These are phyloP conservation scores for Penicillium sp. DNA, from an alignment of 2,329 filamentous ascomycete genomes.

Conservation along the genomic window DNA sequence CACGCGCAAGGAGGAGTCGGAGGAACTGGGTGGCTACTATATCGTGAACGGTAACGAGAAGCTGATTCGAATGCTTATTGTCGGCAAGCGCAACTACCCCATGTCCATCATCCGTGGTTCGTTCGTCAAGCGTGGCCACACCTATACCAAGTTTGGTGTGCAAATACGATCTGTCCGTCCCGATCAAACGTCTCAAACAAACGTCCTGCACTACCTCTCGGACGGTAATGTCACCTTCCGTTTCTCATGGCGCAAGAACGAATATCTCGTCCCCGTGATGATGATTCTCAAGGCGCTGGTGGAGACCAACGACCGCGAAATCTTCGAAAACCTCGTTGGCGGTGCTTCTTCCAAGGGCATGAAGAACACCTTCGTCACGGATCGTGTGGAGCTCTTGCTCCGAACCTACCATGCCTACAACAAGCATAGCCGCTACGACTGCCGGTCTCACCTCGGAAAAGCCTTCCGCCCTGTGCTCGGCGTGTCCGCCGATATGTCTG, in stretches of 20 bases:
- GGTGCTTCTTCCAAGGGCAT: slow-evolving; percentile 69
- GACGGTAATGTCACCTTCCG: slow-evolving; percentile 96
- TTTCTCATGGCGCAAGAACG: slow-evolving; percentile 96
- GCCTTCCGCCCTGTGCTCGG: slow-evolving; percentile 88
- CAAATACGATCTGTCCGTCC: slow-evolving; percentile 87
- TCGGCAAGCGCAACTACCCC: slow-evolving; percentile 88
- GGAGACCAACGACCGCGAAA: slow-evolving; percentile 93
- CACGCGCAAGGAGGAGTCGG: slow-evolving; percentile 84
- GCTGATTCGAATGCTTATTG: slow-evolving; percentile 84
- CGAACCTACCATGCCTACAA: slow-evolving; percentile 90
- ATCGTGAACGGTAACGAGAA: slow-evolving; percentile 98
- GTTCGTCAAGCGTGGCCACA: slow-evolving; percentile 78
- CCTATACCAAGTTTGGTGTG: slow-evolving; percentile 86
- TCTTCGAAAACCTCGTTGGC: slow-evolving; percentile 90
- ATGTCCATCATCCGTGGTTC: slow-evolving; percentile 90
- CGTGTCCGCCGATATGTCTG: slow-evolving; percentile 74
- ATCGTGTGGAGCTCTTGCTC: slow-evolving; percentile 85
- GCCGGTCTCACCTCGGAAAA: slow-evolving; percentile 77
- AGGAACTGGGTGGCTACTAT: slow-evolving; percentile 95
- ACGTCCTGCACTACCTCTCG: slow-evolving; percentile 89
- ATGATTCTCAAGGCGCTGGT: slow-evolving; percentile 95
- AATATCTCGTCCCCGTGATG: slow-evolving; percentile 91
- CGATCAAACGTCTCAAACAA: slow-evolving; percentile 98
- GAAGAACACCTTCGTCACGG: slow-evolving; percentile 87
- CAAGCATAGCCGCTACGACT: slow-evolving; percentile 75